Conservation (phyloP, 202 grass and related monocot genomes). For the Panicum hallii region DNA sequence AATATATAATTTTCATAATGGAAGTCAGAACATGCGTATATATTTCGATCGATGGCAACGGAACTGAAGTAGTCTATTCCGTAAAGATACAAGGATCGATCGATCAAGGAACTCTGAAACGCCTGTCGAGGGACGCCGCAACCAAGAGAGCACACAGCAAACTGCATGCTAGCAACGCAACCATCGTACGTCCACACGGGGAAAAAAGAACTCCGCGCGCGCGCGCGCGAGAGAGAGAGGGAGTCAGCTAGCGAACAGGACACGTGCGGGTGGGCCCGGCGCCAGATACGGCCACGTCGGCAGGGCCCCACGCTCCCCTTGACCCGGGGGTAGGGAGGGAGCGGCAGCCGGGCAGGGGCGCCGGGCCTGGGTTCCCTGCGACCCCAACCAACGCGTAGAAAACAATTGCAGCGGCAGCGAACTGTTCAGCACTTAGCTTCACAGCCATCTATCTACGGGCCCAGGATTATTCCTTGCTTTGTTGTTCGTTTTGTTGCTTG, state of each 20-base stretch:
- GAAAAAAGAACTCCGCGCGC: background rate
- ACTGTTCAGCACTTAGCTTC: background rate
- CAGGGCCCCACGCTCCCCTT: slow-evolving; percentile 54
- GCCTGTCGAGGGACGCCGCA: background rate
- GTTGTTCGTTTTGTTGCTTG: slow-evolving; percentile 29
- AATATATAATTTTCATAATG: background rate
- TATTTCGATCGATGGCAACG: slow-evolving; percentile 6
- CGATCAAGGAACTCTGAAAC: background rate
- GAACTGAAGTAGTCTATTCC: background rate
- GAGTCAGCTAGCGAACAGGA: background rate
- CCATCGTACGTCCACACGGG: no score
- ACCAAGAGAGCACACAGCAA: background rate
- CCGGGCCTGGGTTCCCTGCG: slow-evolving; percentile 75
- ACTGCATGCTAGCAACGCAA: background rate
- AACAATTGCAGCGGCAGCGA: slow-evolving; percentile 21
- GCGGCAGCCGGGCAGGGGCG: slow-evolving; percentile 49
- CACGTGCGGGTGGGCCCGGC: slow-evolving; percentile 45
- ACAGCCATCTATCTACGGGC: background rate
- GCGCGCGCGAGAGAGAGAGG: background rate
- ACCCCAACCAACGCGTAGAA: slow-evolving; percentile 52
- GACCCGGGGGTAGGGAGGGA: slow-evolving; percentile 59
- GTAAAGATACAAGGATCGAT: background rate
- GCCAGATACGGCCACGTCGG: slow-evolving; percentile 50
- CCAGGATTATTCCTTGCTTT: slow-evolving; percentile 31
- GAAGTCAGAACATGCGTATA: background rate